Base-by-base conservation (phyloP, 1,139 yeast genomes). In the Starmera stellimalicola region DNA sequence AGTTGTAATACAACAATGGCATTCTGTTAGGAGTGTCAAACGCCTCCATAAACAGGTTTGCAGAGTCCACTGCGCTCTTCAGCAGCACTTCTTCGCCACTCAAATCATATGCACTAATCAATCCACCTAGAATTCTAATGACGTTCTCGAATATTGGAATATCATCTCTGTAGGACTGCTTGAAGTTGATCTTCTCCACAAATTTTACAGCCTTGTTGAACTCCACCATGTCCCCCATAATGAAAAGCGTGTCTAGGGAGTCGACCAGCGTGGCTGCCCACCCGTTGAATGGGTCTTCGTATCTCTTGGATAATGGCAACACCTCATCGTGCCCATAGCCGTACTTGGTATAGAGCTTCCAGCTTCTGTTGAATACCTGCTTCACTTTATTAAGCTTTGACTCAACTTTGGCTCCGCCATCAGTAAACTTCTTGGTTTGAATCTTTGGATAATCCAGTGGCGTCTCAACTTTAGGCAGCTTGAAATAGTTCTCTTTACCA, bases 141-240 rank as follows among this genome's bases (percentile, higher is more conserved):
- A 78, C 72, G 24, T 84, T 73, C 48, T 81, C 91, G 50, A 80
- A 77, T n/a, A 80, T 62, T 35, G 82, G 82, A 34, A 79, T 74
- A 20, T 57, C 54, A 9, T 53, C 50, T 33, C 67, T 45, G 16
- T 54, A 54, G 2, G 67, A 52, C 26, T 54, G 47, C 9, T 66
- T 58, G 49, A 78, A 77, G 47, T 77, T 76, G 33, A 78, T 68
- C 3, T 54, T 51, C 30, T 62, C 57, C 20, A 82, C 65, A 62
- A 70, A 69, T 5, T 60, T 47, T 14, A 70, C 54, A 2, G 82
- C 83, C 26, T 68, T 58, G 9, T 57, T 51, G 34, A 76, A 70
- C 46, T 79, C 80, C 4, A 64, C 67, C 9, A 56, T 49, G 39
- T 77, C 64, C 20, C 66, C 78, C 79, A 81, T 73, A 18, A 82